These are phyloP conservation scores for Aspergillus sp. DNA, from an alignment of 2,329 filamentous ascomycete genomes.

Conservation along the genomic window DNA sequence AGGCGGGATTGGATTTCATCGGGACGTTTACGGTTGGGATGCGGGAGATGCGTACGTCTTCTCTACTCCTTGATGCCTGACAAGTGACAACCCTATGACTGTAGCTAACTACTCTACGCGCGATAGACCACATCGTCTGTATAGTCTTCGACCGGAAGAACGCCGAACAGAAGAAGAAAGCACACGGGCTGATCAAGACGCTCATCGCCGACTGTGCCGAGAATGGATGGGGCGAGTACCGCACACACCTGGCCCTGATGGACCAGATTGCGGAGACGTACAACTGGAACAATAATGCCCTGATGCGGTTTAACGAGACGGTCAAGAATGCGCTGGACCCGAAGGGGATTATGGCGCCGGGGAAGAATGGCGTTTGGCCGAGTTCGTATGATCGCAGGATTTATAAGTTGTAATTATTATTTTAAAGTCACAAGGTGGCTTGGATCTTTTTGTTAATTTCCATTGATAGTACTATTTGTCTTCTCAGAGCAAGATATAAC, in stretches of 20 bases:
- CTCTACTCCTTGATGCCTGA: not conserved
- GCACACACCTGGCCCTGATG: slow-evolving; percentile 49
- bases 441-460: no score
- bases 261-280: slow-evolving; percentile 51
- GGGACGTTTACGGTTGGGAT: slow-evolving; percentile 52
- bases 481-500: no score
- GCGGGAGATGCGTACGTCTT: slow-evolving; percentile 48
- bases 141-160: slow-evolving; percentile 53
- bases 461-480: no score
- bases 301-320: slow-evolving; percentile 46
- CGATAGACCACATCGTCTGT: slow-evolving; percentile 34
- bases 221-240: slow-evolving; percentile 37
- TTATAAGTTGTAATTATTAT: not conserved
- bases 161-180: slow-evolving; percentile 37
- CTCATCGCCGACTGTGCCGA: slow-evolving; percentile 43
- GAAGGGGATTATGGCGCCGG: slow-evolving; percentile 22
- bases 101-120: not conserved
- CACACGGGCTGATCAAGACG: slow-evolving; percentile 38
- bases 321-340: slow-evolving; percentile 49
- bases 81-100: no score
- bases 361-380: not conserved
- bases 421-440: no score
- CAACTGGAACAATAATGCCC: slow-evolving; percentile 43
- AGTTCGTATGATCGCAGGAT: not conserved
- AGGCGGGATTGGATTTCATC: slow-evolving; percentile 53